phyloP scores from a whole-genome alignment of 2,329 filamentous ascomycete species.

The Ophiostoma himal-ulmi region DNA sequence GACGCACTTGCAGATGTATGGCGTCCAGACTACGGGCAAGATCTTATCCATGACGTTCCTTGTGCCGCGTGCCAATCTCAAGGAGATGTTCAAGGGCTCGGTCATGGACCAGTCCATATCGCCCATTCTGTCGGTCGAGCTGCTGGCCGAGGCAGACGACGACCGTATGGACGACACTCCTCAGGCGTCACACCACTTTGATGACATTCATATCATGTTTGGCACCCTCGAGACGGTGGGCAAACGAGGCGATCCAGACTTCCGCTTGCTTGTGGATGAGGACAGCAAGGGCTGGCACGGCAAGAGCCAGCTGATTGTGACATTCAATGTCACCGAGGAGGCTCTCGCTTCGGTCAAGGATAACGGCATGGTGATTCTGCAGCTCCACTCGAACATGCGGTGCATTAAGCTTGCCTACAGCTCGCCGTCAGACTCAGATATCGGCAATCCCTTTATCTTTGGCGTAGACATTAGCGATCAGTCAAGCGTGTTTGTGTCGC shows the following conservation, averaged over 20 bases:
- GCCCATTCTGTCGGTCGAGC: not conserved
- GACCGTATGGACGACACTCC: not conserved
- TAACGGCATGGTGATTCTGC: not conserved
- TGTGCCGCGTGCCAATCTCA: not conserved
- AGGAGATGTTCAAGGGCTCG: not conserved
- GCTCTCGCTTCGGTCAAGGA: not conserved
- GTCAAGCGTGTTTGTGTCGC: not conserved
- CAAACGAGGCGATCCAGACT: not conserved
- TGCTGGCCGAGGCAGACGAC: not conserved
- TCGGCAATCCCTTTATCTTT: not conserved
- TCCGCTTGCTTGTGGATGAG: not conserved
- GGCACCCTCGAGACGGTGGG: not conserved
- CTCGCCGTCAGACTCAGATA: not conserved
- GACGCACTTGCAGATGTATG: not conserved
- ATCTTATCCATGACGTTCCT: not conserved
- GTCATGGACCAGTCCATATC: not conserved
- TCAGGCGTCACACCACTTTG: not conserved
- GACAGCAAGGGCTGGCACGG: not conserved
- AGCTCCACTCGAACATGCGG: not conserved
- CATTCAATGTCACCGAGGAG: not conserved
- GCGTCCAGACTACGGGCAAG: not conserved
- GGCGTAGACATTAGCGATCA: not conserved
- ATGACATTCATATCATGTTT: not conserved
- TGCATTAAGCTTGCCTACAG: not conserved
- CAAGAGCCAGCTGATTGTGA: not conserved